A percentile compares a stretch with the other conserved stretches of the same genome.
Evolutionary conservation across 805 yeast species (phyloP).

Genomic region (Brettanomyces naardenensis): DNA sequence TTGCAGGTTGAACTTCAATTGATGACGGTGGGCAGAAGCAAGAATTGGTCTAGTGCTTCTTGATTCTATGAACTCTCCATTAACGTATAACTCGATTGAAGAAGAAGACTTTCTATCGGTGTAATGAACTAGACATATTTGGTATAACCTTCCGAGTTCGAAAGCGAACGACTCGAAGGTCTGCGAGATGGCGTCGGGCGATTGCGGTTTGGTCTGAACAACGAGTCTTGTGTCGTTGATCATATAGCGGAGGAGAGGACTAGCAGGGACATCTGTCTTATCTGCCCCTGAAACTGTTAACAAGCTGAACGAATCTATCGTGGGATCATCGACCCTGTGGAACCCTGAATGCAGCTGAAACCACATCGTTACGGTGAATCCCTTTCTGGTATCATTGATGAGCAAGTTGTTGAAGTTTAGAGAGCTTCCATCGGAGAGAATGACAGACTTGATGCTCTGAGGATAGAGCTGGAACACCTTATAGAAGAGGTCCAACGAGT

Average conservation of each 20-base stretch:
- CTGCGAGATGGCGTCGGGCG: constrained; percentile 8
- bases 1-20: constrained; percentile 3
- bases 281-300: constrained; percentile 1
- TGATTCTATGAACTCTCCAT: constrained; percentile 38
- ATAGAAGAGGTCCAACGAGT: not conserved
- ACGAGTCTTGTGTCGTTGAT: constrained; percentile 10
- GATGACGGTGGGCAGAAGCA: not conserved
- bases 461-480: not conserved
- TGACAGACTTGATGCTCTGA: not conserved
- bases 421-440: not conserved
- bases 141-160: constrained; percentile 18
- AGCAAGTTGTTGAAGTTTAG: constrained; percentile 9
- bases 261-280: not conserved
- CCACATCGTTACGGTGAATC: constrained; percentile 22
- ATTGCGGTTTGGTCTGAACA: constrained; percentile 11
- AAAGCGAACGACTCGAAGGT: constrained; percentile 22
- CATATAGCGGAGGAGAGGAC: not conserved
- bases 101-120: constrained; percentile 16
- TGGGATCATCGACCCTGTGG: not conserved
- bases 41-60: constrained; percentile 11
- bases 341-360: constrained; percentile 10
- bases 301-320: not conserved
- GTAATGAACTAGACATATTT: constrained; percentile 21
- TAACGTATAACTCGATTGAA: constrained; percentile 36
- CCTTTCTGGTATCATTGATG: constrained; percentile 8